Evolutionary conservation across 331 rosid genomes (phyloP).

Genomic region (Telfairia occidentalis): DNA sequence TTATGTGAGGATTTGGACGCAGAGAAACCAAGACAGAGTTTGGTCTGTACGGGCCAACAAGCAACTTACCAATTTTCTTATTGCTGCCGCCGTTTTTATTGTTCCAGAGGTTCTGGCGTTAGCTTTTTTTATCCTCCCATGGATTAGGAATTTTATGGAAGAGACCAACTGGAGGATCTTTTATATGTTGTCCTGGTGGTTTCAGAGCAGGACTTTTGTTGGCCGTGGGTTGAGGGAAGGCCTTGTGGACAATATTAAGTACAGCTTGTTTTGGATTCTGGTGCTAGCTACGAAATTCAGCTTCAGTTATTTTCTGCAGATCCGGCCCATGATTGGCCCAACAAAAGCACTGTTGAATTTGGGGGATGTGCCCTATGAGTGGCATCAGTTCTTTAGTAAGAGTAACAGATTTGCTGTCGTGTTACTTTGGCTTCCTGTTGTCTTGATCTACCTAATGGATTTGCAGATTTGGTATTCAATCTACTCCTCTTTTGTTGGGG

Average conservation of each 20-base stretch:
- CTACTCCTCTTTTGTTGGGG: slow-evolving; percentile 86
- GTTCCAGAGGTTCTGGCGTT: slow-evolving; percentile 69
- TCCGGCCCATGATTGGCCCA: slow-evolving; percentile 79
- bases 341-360: slow-evolving; percentile 45
- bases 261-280: slow-evolving; percentile 67
- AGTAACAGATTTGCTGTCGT: slow-evolving; percentile 62
- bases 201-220: slow-evolving; percentile 78
- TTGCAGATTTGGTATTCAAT: slow-evolving; percentile 92
- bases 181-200: slow-evolving; percentile 88
- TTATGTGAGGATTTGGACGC: slow-evolving; percentile 76
- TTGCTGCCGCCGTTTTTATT: slow-evolving; percentile 47
- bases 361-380: slow-evolving; percentile 37
- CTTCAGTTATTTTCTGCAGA: slow-evolving; percentile 90
- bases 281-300: slow-evolving; percentile 78
- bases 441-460: slow-evolving; percentile 88
- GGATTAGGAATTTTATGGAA: slow-evolving; percentile 88
- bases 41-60: slow-evolving; percentile 64
- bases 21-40: slow-evolving; percentile 38
- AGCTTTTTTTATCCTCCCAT: slow-evolving; percentile 69
- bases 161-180: slow-evolving; percentile 78
- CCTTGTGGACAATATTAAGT: slow-evolving; percentile 69
- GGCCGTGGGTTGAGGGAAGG: slow-evolving; percentile 99
- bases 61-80: slow-evolving; percentile 48
- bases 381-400: slow-evolving; percentile 48
- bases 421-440: slow-evolving; percentile 82